Evolutionary conservation across 495 filamentous ascomycete genomes (phyloP).

Genomic region (Neurospora sublineolata): DNA sequence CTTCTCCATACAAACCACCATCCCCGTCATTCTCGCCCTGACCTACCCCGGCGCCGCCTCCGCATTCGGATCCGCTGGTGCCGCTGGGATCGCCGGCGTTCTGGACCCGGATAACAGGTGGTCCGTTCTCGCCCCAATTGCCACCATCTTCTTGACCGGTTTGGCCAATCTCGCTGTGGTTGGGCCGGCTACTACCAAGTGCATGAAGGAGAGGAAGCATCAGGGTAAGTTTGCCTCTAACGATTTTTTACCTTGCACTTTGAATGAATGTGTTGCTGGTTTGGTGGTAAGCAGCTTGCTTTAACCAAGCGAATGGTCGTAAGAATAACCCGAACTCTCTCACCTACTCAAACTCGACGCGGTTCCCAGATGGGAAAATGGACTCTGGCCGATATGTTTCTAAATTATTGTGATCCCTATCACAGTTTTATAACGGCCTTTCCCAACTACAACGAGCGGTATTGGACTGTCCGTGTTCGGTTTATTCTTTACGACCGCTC

Average conservation of each 20-base stretch:
- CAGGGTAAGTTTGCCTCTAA: conserved; percentile 45
- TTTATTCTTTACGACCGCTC: background rate
- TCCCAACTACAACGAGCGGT: background rate
- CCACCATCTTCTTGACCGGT: conserved; percentile 49
- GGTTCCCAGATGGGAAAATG: background rate
- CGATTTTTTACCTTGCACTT: background rate
- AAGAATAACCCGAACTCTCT: no score
- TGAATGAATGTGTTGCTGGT: background rate
- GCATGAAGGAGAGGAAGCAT: conserved; percentile 62
- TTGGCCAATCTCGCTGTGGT: conserved; percentile 55
- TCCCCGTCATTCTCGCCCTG: conserved; percentile 62
- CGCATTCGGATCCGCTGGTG: conserved; percentile 14
- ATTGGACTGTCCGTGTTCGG: background rate
- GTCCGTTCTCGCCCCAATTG: conserved; percentile 53
- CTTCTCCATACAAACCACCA: conserved; percentile 67
- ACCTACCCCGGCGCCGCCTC: conserved; percentile 55
- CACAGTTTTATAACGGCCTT: background rate
- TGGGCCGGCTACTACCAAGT: conserved; percentile 57
- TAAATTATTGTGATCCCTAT: background rate
- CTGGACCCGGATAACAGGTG: conserved; percentile 43
- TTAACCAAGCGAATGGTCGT: background rate
- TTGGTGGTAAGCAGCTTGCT: background rate
- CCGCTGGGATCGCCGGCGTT: conserved; percentile 41
- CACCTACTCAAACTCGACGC: background rate
- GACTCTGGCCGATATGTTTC: background rate